Conservation (phyloP, 2,329 filamentous ascomycete species). For the Aspergillus viridinutans region DNA sequence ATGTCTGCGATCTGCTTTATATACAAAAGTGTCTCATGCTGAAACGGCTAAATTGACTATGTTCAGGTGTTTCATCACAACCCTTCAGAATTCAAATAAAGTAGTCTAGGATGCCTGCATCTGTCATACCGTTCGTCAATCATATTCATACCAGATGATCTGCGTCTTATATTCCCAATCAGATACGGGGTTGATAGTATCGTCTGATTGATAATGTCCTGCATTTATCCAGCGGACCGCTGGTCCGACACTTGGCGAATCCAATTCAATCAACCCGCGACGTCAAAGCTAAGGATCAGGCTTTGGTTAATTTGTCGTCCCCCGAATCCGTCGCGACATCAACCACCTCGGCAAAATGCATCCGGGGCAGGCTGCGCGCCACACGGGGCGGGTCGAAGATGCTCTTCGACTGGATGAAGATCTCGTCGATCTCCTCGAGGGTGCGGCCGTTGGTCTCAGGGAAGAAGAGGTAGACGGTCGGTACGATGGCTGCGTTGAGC, state of each 20-base stretch:
- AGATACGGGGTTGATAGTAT: not conserved
- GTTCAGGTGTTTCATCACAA: not conserved
- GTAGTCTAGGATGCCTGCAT: too few relatives aligned
- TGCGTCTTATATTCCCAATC: not conserved
- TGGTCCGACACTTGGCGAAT: not conserved
- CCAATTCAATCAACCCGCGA: not conserved
- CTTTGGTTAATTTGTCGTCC: not conserved
- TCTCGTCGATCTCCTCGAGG: conserved; percentile 38
- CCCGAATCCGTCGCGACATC: not conserved
- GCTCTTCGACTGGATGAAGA: conserved; percentile 31
- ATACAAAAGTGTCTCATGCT: not conserved
- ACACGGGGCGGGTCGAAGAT: conserved; percentile 25
- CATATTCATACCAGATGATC: not conserved
- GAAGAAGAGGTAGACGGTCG: conserved; percentile 35
- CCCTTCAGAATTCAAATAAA: too few relatives aligned
- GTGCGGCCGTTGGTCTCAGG: conserved; percentile 38
- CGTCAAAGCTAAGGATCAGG: not conserved
- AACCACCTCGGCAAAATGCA: conserved; percentile 12
- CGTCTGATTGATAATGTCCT: not conserved
- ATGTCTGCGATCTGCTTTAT: not conserved
- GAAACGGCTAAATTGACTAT: not conserved
- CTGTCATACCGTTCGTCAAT: too few relatives aligned
- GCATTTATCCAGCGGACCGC: not conserved
- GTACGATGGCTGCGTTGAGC: conserved; percentile 33
- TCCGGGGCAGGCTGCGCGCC: conserved; percentile 14